Evolutionary conservation across 2,329 filamentous ascomycete species (phyloP).

Genomic region (Aspergillus uvarum): DNA sequence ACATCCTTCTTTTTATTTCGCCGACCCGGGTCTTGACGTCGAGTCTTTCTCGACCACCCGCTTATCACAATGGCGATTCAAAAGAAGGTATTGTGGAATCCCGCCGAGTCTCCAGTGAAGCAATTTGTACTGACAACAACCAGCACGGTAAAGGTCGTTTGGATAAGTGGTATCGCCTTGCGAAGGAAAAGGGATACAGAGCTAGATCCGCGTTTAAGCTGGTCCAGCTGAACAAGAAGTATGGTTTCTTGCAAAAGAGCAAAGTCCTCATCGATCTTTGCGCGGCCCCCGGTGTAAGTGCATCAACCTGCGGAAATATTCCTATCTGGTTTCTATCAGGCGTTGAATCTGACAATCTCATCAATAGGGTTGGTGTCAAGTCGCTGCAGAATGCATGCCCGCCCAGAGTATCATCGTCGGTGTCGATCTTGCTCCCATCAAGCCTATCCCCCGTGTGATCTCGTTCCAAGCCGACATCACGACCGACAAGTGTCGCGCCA

Average conservation of each 20-base stretch:
- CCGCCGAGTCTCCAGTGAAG: slow-evolving; percentile 1
- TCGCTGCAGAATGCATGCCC: slow-evolving; percentile 94
- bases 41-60: slow-evolving; percentile 26
- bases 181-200: slow-evolving; percentile 96
- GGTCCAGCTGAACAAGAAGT: slow-evolving; percentile 98
- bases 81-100: slow-evolving; percentile 65
- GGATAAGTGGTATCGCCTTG: slow-evolving; percentile 98
- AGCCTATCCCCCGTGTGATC: slow-evolving; percentile 89
- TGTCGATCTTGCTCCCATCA: slow-evolving; percentile 92
- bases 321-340: slow-evolving; percentile 4
- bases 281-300: slow-evolving; percentile 82
- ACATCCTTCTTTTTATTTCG: slow-evolving; percentile 9
- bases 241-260: slow-evolving; percentile 95
- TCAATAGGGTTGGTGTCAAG: slow-evolving; percentile 84
- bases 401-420: slow-evolving; percentile 85
- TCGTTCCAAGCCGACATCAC: slow-evolving; percentile 98
- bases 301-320: not conserved
- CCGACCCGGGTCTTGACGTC: slow-evolving; percentile 20
- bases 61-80: slow-evolving; percentile 77
- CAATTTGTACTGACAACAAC: slow-evolving; percentile 30
- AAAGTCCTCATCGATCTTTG: slow-evolving; percentile 96
- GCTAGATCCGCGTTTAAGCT: slow-evolving; percentile 96
- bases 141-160: slow-evolving; percentile 93
- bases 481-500: slow-evolving; percentile 90
- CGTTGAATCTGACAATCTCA: slow-evolving; percentile 19